Evolutionary conservation across 805 yeast species (phyloP).

Genomic region (Clavispora asparagi): DNA sequence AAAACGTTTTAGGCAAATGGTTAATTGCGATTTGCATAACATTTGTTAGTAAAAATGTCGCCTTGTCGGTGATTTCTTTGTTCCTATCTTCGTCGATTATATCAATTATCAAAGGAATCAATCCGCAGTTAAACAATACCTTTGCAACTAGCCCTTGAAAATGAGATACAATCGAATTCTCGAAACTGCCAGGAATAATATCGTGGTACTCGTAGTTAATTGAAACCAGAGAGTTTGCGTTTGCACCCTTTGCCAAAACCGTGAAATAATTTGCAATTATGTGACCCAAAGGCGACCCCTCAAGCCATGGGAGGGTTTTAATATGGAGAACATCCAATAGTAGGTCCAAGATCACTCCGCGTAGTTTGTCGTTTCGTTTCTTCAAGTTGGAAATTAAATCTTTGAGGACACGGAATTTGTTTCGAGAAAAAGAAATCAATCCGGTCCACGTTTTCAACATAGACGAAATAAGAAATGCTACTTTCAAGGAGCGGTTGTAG

Average conservation of each 20-base stretch:
- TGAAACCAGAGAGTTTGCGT: background rate
- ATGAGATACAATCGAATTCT: constrained; percentile 50
- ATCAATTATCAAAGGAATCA: constrained; percentile 43
- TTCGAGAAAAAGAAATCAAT: constrained; percentile 53
- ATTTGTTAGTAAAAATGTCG: constrained; percentile 61
- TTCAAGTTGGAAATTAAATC: constrained; percentile 58
- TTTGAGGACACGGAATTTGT: constrained; percentile 50
- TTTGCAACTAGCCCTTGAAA: constrained; percentile 57
- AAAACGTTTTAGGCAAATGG: constrained; percentile 47
- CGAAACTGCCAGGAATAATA: constrained; percentile 30
- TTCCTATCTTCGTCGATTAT: constrained; percentile 41
- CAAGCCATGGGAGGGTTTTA: constrained; percentile 51
- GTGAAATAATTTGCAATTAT: constrained; percentile 9
- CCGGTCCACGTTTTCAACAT: constrained; percentile 77
- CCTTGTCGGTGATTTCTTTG: constrained; percentile 47
- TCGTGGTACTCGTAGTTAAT: constrained; percentile 10
- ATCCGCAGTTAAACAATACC: constrained; percentile 49
- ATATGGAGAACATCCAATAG: constrained; percentile 64
- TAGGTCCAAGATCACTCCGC: constrained; percentile 65
- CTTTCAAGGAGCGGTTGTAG: constrained; percentile 45
- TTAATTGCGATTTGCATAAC: constrained; percentile 49
- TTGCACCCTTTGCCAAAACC: constrained; percentile 3
- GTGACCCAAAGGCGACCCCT: constrained; percentile 10
- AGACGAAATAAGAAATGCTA: constrained; percentile 53
- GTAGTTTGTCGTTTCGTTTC: constrained; percentile 50